Base-by-base conservation (phyloP, 106 monocot genomes). In the Acorus calamus region DNA sequence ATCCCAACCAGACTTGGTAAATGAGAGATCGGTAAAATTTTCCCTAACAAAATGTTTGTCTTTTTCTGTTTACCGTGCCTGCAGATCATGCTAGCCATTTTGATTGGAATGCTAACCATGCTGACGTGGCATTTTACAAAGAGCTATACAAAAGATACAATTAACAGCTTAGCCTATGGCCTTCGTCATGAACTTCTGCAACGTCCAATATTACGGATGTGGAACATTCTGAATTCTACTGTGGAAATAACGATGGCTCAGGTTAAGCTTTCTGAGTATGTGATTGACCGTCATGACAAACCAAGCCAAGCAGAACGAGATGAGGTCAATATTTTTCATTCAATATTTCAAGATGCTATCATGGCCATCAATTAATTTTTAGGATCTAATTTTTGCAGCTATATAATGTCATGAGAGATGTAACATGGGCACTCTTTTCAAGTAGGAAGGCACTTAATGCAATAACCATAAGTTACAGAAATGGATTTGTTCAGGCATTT, bases 341-440 rank as follows among this genome's bases (percentile, higher is more conserved):
- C 6, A 50, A 28, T 28, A 28, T 28, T 28, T 1, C 28, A 28
- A 28, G 28, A 28, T 28, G 28, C 28, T 28, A 28, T 28, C 43
- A 11, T 59, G 13, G 42, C 51, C 7, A 2, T 49, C 11, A 8
- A 4, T 28, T 9, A 9, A 11, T 8, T 72, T 49, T 28, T 47
- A 10, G 11, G 9, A 3, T 57, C 56, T 62, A 8, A 63, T 58
- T 12, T 71, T 46, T n/a, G 64, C 78, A 83, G 83, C 42, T 83
- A 50, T 67, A 83, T 56, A 68, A 75, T 57, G 71, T 61, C 46
- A 83, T 83, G 83, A 79, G 52, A 65, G 61, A 83, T 55, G 66
- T 83, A 69, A 83, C 83, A 57, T 83, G 79, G 79, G 83, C 78
- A 45, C 74, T 83, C 54, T 83, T 83, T 69, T 71, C 83, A 65